Conservation (phyloP, 176 grass and related monocot genomes). For the Pontederia crassipes region DNA sequence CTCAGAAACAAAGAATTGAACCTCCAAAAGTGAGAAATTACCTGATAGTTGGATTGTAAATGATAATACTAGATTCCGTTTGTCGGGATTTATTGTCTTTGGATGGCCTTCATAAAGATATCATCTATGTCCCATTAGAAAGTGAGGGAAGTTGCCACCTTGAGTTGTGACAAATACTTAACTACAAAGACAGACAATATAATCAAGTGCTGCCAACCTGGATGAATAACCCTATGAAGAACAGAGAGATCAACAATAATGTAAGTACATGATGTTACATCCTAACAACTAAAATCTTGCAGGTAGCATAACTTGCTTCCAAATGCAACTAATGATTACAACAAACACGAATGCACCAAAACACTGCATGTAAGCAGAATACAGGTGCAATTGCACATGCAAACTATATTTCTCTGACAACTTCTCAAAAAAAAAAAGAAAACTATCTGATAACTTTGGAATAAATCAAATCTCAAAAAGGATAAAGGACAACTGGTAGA, state of each 20-base stretch:
- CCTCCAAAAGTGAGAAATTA: constrained; percentile 5
- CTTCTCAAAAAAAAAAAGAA: too few species aligned
- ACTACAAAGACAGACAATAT: constrained; percentile 45
- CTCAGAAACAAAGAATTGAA: not conserved
- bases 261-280: too few species aligned
- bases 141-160: constrained; percentile 92
- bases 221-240: constrained; percentile 61
- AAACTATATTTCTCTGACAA: too few species aligned
- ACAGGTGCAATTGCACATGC: too few species aligned
- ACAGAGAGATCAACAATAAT: not conserved
- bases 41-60: constrained; percentile 59
- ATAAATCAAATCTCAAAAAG: too few species aligned
- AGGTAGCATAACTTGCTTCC: too few species aligned
- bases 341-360: too few species aligned
- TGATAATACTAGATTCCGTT: constrained; percentile 56
- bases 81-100: constrained; percentile 84
- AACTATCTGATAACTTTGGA: too few species aligned
- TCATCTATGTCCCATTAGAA: constrained; percentile 65
- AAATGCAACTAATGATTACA: too few species aligned
- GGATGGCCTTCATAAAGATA: constrained; percentile 56
- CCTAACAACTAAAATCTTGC: too few species aligned
- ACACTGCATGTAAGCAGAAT: too few species aligned
- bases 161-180: constrained; percentile 79
- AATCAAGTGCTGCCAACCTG: constrained; percentile 68
- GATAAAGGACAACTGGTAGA: too few species aligned